A percentile compares a stretch with the other conserved stretches of the same genome.
Evolutionary conservation across 1,284 basidiomycete genomes (phyloP).

Genomic region (Fomitopsis schrenkii): DNA sequence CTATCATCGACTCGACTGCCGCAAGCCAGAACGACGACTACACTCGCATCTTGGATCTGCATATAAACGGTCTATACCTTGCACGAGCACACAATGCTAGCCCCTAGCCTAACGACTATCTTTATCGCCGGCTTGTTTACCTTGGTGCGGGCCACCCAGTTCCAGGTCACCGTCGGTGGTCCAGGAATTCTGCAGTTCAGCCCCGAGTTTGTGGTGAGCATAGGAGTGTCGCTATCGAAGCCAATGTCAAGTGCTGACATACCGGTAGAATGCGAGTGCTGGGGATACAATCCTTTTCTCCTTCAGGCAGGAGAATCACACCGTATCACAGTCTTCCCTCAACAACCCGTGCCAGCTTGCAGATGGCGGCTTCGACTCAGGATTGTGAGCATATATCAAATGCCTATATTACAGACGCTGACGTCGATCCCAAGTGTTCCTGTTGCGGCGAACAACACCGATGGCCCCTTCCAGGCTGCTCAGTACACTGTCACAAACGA

Average conservation of each 20-base stretch:
- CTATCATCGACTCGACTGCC: not conserved
- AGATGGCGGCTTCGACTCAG: conserved; percentile 49
- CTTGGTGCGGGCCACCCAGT: conserved; percentile 28
- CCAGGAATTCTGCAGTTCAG: conserved; percentile 39
- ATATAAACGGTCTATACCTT: not conserved
- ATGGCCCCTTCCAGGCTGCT: conserved; percentile 41
- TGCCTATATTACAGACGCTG: not conserved
- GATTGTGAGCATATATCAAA: conserved; percentile 39
- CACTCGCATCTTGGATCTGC: not conserved
- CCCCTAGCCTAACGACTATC: conserved; percentile 8
- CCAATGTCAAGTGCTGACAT: conserved; percentile 1
- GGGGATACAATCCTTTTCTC: conserved; percentile 51
- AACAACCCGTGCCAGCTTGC: conserved; percentile 42
- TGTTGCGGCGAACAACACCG: conserved; percentile 41
- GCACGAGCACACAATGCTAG: not conserved
- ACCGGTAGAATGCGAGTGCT: conserved; percentile 36
- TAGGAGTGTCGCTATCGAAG: not conserved
- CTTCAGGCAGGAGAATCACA: conserved; percentile 62
- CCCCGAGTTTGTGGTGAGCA: conserved; percentile 45
- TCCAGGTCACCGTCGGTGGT: conserved; percentile 52
- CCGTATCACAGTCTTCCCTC: conserved; percentile 56
- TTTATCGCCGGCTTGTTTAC: conserved; percentile 22
- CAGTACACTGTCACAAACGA: conserved; percentile 39
- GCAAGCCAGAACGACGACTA: not conserved
- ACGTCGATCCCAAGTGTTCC: conserved; percentile 35